These are phyloP conservation scores for Rhizoclosmatium globosum DNA, from an alignment of 192 early-diverging fungal genomes.

Conservation along the genomic window DNA sequence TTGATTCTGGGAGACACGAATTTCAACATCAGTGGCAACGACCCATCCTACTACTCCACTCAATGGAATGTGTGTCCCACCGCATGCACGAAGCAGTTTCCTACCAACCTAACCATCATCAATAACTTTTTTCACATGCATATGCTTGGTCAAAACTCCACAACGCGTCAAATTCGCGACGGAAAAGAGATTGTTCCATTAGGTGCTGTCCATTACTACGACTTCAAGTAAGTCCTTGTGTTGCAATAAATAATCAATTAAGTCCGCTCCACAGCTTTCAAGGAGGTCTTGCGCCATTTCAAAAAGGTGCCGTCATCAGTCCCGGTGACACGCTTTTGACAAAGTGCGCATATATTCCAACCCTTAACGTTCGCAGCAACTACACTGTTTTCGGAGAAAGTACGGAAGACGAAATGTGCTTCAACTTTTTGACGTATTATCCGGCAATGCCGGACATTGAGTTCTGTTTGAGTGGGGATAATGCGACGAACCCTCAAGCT, in stretches of 20 bases:
- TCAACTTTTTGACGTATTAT: constrained; percentile 40
- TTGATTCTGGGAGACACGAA: constrained; percentile 20
- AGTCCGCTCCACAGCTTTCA: background rate
- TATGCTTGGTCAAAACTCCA: constrained; percentile 22
- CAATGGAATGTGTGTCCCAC: constrained; percentile 24
- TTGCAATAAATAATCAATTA: background rate
- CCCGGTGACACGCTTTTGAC: constrained; percentile 43
- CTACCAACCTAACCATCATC: constrained; percentile 23
- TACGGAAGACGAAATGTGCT: constrained; percentile 44
- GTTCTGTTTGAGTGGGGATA: background rate
- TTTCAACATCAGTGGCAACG: constrained; percentile 31
- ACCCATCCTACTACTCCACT: background rate
- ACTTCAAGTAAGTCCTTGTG: constrained; percentile 14
- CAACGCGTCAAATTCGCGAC: constrained; percentile 22
- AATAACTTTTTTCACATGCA: constrained; percentile 43
- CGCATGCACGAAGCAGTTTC: constrained; percentile 40
- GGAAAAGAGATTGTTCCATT: constrained; percentile 37
- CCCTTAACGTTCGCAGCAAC: background rate
- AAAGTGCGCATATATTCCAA: constrained; percentile 39
- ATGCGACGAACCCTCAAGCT: background rate
- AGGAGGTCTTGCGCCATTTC: background rate
- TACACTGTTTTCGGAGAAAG: background rate
- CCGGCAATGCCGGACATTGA: constrained; percentile 20
- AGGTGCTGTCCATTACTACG: constrained; percentile 29
- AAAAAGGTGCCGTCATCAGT: background rate